These are phyloP conservation scores for Colletotrichum simmondsii DNA, from an alignment of 2,329 filamentous ascomycete genomes.

Conservation along the genomic window DNA sequence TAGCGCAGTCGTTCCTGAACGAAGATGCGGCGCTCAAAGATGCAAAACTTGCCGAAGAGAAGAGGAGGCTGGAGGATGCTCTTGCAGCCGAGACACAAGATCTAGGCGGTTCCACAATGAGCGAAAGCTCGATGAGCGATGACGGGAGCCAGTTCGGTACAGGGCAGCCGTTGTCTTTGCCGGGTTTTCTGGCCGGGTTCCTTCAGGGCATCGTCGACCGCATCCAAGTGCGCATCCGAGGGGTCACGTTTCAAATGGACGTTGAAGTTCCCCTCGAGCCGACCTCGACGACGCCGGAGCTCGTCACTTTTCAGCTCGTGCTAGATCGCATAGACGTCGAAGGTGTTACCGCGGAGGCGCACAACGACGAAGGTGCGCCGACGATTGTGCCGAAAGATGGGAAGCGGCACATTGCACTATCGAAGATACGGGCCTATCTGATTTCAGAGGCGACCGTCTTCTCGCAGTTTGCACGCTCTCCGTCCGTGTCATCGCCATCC, in stretches of 20 bases:
- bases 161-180: slow-evolving; percentile 75
- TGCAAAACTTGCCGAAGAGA: slow-evolving; percentile 71
- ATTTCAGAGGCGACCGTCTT: slow-evolving; percentile 77
- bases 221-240: slow-evolving; percentile 72
- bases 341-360: slow-evolving; percentile 64
- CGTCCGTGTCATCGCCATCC: slow-evolving; percentile 63
- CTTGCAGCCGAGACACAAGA: slow-evolving; percentile 72
- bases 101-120: slow-evolving; percentile 67
- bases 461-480: slow-evolving; percentile 65
- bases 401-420: slow-evolving; percentile 73
- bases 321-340: slow-evolving; percentile 75
- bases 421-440: slow-evolving; percentile 71
- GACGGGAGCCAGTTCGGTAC: slow-evolving; percentile 73
- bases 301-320: slow-evolving; percentile 72
- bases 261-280: slow-evolving; percentile 65
- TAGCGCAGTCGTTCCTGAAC: slow-evolving; percentile 80
- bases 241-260: slow-evolving; percentile 75
- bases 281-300: slow-evolving; percentile 57
- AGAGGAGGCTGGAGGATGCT: slow-evolving; percentile 75
- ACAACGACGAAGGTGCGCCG: slow-evolving; percentile 44
- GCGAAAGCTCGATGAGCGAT: slow-evolving; percentile 71
- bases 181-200: slow-evolving; percentile 76
- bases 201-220: slow-evolving; percentile 80
- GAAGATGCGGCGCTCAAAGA: slow-evolving; percentile 55
- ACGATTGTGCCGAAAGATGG: slow-evolving; percentile 65